Percentiles rank a stretch among this genome's conserved stretches.
phyloP scores from a whole-genome alignment of 2,329 filamentous ascomycete genomes.

The Fusarium duplospermum region DNA sequence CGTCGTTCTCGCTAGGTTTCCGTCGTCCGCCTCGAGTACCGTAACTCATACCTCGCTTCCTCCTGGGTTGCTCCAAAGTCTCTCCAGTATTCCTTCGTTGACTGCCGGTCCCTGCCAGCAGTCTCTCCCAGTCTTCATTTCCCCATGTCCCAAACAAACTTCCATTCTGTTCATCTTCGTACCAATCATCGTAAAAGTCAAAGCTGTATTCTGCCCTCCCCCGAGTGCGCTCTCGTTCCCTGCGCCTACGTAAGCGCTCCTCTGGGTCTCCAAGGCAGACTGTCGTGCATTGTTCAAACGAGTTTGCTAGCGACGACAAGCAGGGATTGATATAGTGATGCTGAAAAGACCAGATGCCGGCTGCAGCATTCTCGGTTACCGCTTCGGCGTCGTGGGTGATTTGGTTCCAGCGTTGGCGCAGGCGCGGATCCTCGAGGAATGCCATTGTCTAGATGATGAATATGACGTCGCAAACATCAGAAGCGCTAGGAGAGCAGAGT shows the following conservation, averaged over 20 bases:
- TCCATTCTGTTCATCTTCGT: conserved; percentile 67
- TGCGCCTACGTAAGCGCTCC: conserved; percentile 75
- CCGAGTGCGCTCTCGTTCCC: conserved; percentile 70
- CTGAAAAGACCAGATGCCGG: conserved; percentile 88
- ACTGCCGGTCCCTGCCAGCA: conserved; percentile 77
- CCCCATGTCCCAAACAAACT: conserved; percentile 79
- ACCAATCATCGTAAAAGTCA: conserved; percentile 99
- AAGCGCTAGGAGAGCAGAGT: conserved; percentile 15
- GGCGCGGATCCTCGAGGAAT: conserved; percentile 82
- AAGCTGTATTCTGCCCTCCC: conserved; percentile 85
- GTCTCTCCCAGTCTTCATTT: conserved; percentile 84
- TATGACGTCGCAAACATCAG: conserved; percentile 45
- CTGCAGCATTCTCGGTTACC: conserved; percentile 91
- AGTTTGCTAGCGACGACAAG: conserved; percentile 72
- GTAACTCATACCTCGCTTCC: conserved; percentile 90
- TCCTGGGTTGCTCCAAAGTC: conserved; percentile 71
- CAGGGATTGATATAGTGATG: conserved; percentile 89
- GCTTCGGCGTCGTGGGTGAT: conserved; percentile 91
- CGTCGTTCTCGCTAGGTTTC: conserved; percentile 66
- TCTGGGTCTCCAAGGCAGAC: conserved; percentile 79
- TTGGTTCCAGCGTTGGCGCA: conserved; percentile 94
- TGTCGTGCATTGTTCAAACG: conserved; percentile 78
- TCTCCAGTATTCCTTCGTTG: conserved; percentile 51
- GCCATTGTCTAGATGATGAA: conserved; percentile 58
- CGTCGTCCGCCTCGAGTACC: conserved; percentile 71